Base-by-base conservation (phyloP, 768 basidiomycete species). In the Auricularia sp. region DNA sequence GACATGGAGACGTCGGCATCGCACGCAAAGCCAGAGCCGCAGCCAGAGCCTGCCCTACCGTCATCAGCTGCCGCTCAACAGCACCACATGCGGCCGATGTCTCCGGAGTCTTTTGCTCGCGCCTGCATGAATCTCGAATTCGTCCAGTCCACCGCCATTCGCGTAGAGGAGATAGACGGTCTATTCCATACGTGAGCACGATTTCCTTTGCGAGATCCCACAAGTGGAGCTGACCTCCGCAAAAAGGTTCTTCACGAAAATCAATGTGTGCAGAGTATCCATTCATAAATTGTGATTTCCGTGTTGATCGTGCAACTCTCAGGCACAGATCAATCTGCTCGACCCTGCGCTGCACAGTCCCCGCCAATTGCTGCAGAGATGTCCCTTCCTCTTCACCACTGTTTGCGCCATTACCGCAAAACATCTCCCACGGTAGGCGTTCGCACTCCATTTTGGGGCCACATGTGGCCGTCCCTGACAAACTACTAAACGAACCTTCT, bases 361-460 rank as follows among this genome's bases (percentile, higher is more conserved):
- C 7, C 83, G 85, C 3, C 82, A 84, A 3, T 89, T 88, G 11
- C 92, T 90, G 69, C 83, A 89, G 21, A 81, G 94, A 64, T 92
- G 90, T 69, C 93, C 94, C 0, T 96, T 94, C 78, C 79, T 96
- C 45, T 93, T 94, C 74, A 95, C 93, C 24, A 35, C 56, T 24
- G 88, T 96, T 54, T 95, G 92, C 68, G 92, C 93, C 11, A 85
- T 94, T 58, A 87, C 92, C 0, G 92, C 92, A 1, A 79, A 92
- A 45, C 94, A 90, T 73, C 87, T 90, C 70, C 68, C 56, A 14
- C 56, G 56, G 56, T 59, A 8, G 0, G 56, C 14, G 0, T 59
- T 59, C 29, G 29, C 33, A 21, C 13, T 4, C 56, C 33, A 0
- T 29, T 59, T 13, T 1, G 1, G 2, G 1, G 8, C 3, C 56